Evolutionary conservation across 176 grass and related monocot genomes (phyloP).

Genomic region (Ensete glaucum): DNA sequence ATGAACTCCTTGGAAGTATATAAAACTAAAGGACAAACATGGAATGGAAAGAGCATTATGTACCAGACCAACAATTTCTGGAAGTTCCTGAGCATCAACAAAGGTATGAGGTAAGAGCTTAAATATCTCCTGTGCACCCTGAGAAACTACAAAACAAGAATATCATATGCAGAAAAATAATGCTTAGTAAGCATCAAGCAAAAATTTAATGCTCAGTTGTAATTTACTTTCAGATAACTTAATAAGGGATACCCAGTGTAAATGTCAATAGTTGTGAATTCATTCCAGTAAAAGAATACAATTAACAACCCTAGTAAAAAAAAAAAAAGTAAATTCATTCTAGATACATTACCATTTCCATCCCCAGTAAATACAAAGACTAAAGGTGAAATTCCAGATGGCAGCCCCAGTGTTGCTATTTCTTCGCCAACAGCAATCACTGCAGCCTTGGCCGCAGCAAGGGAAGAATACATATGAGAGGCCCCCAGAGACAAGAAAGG

Average conservation of each 20-base stretch:
- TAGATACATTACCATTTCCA: constrained; percentile 68
- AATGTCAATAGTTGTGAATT: too few relatives aligned
- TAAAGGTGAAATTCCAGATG: constrained; percentile 72
- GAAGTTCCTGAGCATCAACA: constrained; percentile 55
- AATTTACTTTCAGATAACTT: too few relatives aligned
- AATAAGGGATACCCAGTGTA: too few relatives aligned
- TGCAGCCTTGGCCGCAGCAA: constrained; percentile 81
- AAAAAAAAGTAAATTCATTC: not conserved
- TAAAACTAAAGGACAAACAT: not conserved
- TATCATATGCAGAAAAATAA: constrained; percentile 22
- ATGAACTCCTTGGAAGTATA: not conserved
- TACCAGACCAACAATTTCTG: constrained; percentile 52
- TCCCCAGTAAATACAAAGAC: constrained; percentile 87
- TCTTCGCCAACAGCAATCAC: constrained; percentile 82
- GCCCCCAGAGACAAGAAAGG: constrained; percentile 88
- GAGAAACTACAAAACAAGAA: constrained; percentile 57
- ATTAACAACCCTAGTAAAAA: too few relatives aligned
- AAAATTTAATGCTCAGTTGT: too few relatives aligned
- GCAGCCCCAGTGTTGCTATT: constrained; percentile 82
- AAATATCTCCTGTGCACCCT: constrained; percentile 97
- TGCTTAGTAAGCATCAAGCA: too few relatives aligned
- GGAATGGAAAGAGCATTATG: constrained; percentile 21
- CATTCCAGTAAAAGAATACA: too few relatives aligned
- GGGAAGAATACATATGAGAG: constrained; percentile 96
- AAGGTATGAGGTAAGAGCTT: constrained; percentile 91